A percentile compares a stretch with the other conserved stretches of the same genome.
Conservation (phyloP, 1,284 basidiomycete genomes). For the Hymenochaete sp. region DNA sequence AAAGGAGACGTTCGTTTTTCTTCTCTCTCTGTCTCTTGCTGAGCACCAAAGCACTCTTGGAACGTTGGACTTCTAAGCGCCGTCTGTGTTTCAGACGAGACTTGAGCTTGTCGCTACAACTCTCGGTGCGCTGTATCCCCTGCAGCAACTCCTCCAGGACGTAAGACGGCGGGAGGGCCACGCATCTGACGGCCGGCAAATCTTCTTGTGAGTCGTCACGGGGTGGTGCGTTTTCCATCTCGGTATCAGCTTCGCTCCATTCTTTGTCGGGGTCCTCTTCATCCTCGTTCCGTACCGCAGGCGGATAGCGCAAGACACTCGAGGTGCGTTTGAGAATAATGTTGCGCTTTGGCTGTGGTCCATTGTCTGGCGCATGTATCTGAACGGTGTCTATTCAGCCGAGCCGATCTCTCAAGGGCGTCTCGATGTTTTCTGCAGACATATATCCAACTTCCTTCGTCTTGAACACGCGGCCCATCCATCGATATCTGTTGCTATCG, state of each 20-base stretch:
- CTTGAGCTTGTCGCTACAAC: slow-evolving; percentile 23
- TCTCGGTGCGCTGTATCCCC: neutral
- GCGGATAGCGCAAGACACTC: slow-evolving; percentile 65
- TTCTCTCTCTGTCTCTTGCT: slow-evolving; percentile 17
- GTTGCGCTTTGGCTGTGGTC: slow-evolving; percentile 18
- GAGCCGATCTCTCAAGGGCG: slow-evolving; percentile 90
- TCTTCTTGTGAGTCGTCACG: slow-evolving; percentile 12
- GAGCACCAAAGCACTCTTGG: slow-evolving; percentile 30
- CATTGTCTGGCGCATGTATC: neutral
- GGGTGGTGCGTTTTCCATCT: slow-evolving; percentile 49
- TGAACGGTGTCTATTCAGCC: slow-evolving; percentile 92
- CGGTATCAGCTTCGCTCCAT: slow-evolving; percentile 67
- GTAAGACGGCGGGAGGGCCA: too few species aligned
- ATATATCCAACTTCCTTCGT: slow-evolving; percentile 99
- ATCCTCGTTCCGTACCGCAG: slow-evolving; percentile 73
- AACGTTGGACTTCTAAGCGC: slow-evolving; percentile 30
- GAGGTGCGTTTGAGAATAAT: slow-evolving; percentile 55
- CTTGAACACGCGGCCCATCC: slow-evolving; percentile 93
- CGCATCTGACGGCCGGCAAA: slow-evolving; percentile 54
- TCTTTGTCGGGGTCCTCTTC: slow-evolving; percentile 70
- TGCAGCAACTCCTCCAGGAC: slow-evolving; percentile 17
- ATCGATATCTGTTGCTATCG: slow-evolving; percentile 97
- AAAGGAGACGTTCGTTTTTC: too few species aligned
- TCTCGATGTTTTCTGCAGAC: slow-evolving; percentile 98
- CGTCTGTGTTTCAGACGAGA: too few species aligned